phyloP scores from a whole-genome alignment of 2,329 filamentous ascomycete species.

The Parastagonospora avenae region DNA sequence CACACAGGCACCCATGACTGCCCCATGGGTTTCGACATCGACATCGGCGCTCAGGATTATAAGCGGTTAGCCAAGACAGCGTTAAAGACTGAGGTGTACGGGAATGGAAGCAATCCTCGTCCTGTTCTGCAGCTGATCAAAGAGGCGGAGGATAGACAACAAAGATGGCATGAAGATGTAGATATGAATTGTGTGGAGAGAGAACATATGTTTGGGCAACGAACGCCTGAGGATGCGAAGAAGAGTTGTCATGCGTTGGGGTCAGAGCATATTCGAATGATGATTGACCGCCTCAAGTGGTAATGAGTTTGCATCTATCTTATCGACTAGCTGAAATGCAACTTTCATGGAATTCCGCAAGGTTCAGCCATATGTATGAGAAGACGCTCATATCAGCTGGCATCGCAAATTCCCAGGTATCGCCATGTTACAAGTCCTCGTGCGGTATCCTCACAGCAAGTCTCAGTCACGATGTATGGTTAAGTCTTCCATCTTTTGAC shows the following conservation, averaged over 20 bases:
- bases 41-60: conserved; percentile 53
- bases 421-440: too few species aligned
- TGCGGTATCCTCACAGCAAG: too few species aligned
- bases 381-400: too few species aligned
- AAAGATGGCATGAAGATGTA: conserved; percentile 46
- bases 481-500: too few species aligned
- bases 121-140: conserved; percentile 45
- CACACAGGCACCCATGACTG: conserved; percentile 52
- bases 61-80: conserved; percentile 50
- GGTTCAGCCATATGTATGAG: not conserved
- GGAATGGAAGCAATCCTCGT: conserved; percentile 35
- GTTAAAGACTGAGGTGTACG: conserved; percentile 52
- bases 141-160: conserved; percentile 50
- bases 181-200: conserved; percentile 21
- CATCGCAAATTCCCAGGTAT: too few species aligned
- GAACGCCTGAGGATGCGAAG: conserved; percentile 8
- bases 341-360: not conserved
- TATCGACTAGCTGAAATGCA: not conserved
- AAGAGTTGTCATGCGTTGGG: conserved; percentile 21
- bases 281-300: conserved; percentile 19
- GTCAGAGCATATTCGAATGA: conserved; percentile 15
- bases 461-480: too few species aligned
- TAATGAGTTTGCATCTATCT: conserved; percentile 6
- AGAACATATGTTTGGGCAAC: conserved; percentile 21
- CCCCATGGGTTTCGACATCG: conserved; percentile 51